A percentile compares a stretch with the other conserved stretches of the same genome.
Conservation (phyloP, 768 basidiomycete species). For the Boletus tylopilopsis region DNA sequence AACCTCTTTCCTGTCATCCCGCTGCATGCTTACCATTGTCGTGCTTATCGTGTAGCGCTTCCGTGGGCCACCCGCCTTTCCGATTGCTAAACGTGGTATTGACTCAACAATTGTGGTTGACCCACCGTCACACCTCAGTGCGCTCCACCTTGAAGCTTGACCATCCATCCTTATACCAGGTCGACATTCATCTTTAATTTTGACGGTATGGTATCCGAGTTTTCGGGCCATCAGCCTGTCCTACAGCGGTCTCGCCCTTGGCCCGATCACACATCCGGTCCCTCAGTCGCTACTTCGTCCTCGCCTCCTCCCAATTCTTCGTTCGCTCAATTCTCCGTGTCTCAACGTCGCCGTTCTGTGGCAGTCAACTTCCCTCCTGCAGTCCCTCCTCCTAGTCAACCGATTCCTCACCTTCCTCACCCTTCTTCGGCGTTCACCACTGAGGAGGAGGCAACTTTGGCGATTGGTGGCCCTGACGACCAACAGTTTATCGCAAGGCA, state of each 20-base stretch:
- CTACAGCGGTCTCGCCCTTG: conserved; percentile 33
- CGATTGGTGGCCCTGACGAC: conserved; percentile 27
- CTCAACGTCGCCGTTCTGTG: conserved; percentile 65
- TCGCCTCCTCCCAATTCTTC: conserved; percentile 31
- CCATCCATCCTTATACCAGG: background rate
- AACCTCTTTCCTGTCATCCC: background rate
- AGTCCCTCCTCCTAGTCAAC: conserved; percentile 68
- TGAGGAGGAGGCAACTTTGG: conserved; percentile 20
- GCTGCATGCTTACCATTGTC: conserved; percentile 9
- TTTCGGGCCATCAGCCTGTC: conserved; percentile 27
- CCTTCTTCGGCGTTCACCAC: conserved; percentile 18
- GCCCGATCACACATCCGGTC: conserved; percentile 24
- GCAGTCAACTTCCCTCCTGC: conserved; percentile 61
- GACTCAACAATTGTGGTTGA: conserved; percentile 10
- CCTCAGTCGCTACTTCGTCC: conserved; percentile 29
- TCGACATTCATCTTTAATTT: conserved; percentile 1
- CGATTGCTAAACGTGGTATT: conserved; percentile 15
- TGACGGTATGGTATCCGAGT: conserved; percentile 28
- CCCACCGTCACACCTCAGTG: background rate
- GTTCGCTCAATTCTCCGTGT: conserved; percentile 25
- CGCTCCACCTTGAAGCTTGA: background rate
- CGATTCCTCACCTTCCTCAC: conserved; percentile 65
- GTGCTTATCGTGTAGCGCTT: conserved; percentile 10
- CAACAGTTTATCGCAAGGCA: conserved; percentile 26
- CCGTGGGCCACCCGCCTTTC: conserved; percentile 1